These are phyloP conservation scores for Scenedesmus sp. DNA, from an alignment of 163 green algal species.

Conservation along the genomic window DNA sequence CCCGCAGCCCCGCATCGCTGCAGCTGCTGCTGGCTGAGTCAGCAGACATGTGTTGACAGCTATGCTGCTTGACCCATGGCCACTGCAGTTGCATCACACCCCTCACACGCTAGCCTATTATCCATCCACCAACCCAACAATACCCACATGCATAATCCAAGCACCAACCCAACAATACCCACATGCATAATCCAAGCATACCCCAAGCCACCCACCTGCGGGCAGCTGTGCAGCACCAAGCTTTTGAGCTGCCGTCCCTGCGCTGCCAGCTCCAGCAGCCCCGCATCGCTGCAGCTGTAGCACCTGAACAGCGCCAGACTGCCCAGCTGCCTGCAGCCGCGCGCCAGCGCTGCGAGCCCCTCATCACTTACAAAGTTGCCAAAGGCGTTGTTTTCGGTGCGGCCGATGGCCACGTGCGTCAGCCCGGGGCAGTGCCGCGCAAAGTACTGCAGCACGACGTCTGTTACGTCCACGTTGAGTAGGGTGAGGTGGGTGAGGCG, in stretches of 20 bases:
- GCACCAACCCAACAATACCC: not conserved
- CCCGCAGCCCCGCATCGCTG: too few species aligned
- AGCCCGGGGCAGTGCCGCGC: constrained; percentile 18
- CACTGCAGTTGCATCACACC: too few species aligned
- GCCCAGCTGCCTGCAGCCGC: not conserved
- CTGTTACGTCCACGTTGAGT: constrained; percentile 51
- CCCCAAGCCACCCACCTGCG: constrained; percentile 13
- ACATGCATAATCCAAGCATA: not conserved
- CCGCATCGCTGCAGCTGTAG: constrained; percentile 46
- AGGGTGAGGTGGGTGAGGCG: constrained; percentile 35
- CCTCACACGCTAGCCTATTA: not conserved
- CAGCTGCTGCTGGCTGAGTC: too few species aligned
- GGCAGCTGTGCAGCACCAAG: constrained; percentile 46
- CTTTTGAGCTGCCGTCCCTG: not conserved
- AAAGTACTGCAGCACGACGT: constrained; percentile 26
- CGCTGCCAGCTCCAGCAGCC: constrained; percentile 7
- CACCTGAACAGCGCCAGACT: constrained; percentile 44
- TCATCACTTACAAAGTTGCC: constrained; percentile 44
- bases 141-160: not conserved
- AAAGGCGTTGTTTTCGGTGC: constrained; percentile 50
- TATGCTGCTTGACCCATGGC: too few species aligned
- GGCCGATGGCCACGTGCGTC: constrained; percentile 38
- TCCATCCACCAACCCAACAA: not conserved
- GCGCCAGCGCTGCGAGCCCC: constrained; percentile 4
- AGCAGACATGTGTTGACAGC: too few species aligned